phyloP scores from a whole-genome alignment of 163 green algal species.

The Chlorella variabilis region DNA sequence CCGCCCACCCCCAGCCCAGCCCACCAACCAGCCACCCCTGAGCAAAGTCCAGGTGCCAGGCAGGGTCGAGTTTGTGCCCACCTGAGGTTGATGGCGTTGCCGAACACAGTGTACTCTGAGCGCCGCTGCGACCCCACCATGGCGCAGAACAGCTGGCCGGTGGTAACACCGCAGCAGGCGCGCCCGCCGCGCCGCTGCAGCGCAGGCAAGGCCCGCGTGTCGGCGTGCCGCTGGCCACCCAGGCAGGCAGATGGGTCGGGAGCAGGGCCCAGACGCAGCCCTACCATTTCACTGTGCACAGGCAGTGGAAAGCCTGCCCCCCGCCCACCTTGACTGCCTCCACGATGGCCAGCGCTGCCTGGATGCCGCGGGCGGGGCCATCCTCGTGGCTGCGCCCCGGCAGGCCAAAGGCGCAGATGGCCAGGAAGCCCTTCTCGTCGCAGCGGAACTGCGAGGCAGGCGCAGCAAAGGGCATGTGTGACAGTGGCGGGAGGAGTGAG shows the following conservation, averaged over 20 bases:
- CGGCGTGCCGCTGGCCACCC: no score
- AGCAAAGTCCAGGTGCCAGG: no score
- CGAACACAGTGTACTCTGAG: slow-evolving; percentile 90
- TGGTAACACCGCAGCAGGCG: slow-evolving; percentile 74
- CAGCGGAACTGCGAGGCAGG: slow-evolving; percentile 68
- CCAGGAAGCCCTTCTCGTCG: slow-evolving; percentile 92
- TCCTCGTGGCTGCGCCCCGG: slow-evolving; percentile 78
- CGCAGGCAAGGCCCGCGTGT: no score
- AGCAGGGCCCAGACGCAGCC: no score
- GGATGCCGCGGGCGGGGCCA: slow-evolving; percentile 66
- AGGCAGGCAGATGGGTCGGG: no score
- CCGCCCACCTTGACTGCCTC: slow-evolving; percentile 37
- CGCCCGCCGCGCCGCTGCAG: slow-evolving; percentile 33
- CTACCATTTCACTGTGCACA: no score
- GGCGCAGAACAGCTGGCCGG: slow-evolving; percentile 83
- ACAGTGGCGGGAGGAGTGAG: no score
- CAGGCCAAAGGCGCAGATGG: slow-evolving; percentile 88
- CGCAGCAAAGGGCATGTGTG: neutral
- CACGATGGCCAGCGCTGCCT: slow-evolving; percentile 72
- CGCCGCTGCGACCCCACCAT: slow-evolving; percentile 80
- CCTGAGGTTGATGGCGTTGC: slow-evolving; percentile 89
- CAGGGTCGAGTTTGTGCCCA: no score
- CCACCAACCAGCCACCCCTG: no score
- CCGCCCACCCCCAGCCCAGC: no score
- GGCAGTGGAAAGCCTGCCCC: no score